Evolutionary conservation across 139 green algal species (phyloP).

Genomic region (Tetraselmis striata): DNA sequence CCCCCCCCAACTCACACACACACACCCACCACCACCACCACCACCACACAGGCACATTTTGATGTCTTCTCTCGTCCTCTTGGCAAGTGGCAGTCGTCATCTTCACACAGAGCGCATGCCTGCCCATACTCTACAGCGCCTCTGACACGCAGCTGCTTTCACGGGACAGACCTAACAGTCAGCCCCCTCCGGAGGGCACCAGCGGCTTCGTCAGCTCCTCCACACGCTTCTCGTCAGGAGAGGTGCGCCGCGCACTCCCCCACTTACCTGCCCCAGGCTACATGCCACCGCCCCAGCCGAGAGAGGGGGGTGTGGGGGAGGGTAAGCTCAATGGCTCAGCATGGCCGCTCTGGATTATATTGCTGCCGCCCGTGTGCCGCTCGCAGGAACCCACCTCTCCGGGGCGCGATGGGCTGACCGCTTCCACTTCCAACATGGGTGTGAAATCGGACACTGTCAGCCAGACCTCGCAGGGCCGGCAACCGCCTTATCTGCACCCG

Average conservation of each 20-base stretch:
- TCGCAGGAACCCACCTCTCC: too few relatives aligned
- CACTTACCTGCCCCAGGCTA: too few relatives aligned
- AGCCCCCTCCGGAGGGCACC: neutral
- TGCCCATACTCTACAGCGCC: neutral
- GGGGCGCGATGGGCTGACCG: too few relatives aligned
- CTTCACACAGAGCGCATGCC: neutral
- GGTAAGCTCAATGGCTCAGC: too few relatives aligned
- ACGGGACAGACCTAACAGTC: neutral
- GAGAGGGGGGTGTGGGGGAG: too few relatives aligned
- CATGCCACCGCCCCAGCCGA: too few relatives aligned
- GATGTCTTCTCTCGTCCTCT: neutral
- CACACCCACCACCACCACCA: neutral
- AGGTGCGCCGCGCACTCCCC: neutral
- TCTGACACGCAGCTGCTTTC: neutral
- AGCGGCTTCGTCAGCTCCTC: neutral
- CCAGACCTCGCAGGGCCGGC: neutral
- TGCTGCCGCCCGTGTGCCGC: too few relatives aligned
- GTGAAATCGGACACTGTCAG: too few relatives aligned
- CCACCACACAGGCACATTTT: neutral
- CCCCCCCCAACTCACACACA: neutral
- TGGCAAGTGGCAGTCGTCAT: neutral
- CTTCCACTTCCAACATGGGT: too few relatives aligned
- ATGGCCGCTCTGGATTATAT: too few relatives aligned
- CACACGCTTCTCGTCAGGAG: neutral
- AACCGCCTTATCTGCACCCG: neutral